Evolutionary conservation across 1,139 yeast genomes (phyloP), one percentile per base, ranked within the genome.

Genomic region (Sugiyamaella sp.): DNA sequence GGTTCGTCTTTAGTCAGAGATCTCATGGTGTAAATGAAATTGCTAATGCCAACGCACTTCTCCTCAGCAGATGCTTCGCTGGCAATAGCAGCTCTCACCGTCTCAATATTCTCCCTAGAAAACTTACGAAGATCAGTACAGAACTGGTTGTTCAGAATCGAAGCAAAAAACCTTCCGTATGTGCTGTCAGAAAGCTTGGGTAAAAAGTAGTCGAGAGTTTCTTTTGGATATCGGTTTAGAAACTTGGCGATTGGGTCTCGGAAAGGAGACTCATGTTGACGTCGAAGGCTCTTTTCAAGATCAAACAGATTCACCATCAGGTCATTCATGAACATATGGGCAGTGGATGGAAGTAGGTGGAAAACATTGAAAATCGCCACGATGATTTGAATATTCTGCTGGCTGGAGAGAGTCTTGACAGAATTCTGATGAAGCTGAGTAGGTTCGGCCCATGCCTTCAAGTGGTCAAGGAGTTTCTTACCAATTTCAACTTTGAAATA

Each of bases 401-500:
- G 89, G 58, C 85, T 88, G 42, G 85, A 89, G 57, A 89, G 76
- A 53, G 86, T 91, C 63, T 84, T 87, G 24, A 83, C 80, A 0
- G 96, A 84, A 51, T 86, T 80, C 60, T 81, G 81, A 49, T 88
- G 81, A 48, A 95, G 72, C 0, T 88, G 82, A 46, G 81, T 80
- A 5, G 95, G 89, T 61, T 89, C 95, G 0, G 98, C 97, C 97
- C 97, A 91, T 0, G 97, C 97, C 80, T 86, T 88, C 61, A 93
- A 75, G 71, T 95, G 99, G 65, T 95, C 99, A 27, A 95, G 77
- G 52, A 95, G 75, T 65, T 95, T 95, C 54, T 91, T 80, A 32
- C 99, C 99, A 61, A 95, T 93, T 69, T 95, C 99, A 20, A 93
- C 97, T 67, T 95, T 86, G 75, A 95, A 95, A 65, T 95, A 93